phyloP scores from a whole-genome alignment of 345 rosid species.

The Eucalyptus decipiens region DNA sequence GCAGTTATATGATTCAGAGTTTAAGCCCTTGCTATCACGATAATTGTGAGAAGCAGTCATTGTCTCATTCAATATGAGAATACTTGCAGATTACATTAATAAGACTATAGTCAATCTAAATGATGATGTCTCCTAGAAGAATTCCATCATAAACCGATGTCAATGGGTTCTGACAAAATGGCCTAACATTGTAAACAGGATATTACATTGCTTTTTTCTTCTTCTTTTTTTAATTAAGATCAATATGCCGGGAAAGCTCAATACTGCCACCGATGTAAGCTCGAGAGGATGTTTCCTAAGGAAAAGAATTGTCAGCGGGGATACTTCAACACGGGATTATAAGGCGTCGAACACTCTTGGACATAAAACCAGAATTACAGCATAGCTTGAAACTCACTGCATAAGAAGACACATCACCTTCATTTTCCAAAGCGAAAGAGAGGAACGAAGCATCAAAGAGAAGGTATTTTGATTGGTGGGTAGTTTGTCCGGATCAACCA shows the following conservation, averaged over 20 bases:
- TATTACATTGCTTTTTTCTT: background rate
- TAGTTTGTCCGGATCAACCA: slow-evolving; percentile 53
- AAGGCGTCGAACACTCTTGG: background rate
- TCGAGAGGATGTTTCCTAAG: background rate
- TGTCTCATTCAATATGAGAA: background rate
- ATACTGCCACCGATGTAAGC: background rate
- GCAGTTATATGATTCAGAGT: background rate
- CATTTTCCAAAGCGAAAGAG: slow-evolving; percentile 57
- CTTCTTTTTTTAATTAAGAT: background rate
- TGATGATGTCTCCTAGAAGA: background rate
- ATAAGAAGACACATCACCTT: slow-evolving; percentile 19
- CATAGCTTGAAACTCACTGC: background rate
- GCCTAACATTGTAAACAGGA: background rate
- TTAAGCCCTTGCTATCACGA: background rate
- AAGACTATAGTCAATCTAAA: background rate
- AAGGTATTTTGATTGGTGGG: slow-evolving; percentile 41
- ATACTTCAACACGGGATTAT: background rate
- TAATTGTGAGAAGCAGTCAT: background rate
- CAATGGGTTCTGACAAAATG: background rate
- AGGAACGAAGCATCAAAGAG: slow-evolving; percentile 33
- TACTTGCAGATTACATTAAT: background rate
- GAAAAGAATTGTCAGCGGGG: background rate
- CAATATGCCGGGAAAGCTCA: background rate
- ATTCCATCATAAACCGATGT: background rate
- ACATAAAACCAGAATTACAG: background rate